These are phyloP conservation scores for Leonotis leonurus DNA, from an alignment of 257 asterid species.

Conservation along the genomic window DNA sequence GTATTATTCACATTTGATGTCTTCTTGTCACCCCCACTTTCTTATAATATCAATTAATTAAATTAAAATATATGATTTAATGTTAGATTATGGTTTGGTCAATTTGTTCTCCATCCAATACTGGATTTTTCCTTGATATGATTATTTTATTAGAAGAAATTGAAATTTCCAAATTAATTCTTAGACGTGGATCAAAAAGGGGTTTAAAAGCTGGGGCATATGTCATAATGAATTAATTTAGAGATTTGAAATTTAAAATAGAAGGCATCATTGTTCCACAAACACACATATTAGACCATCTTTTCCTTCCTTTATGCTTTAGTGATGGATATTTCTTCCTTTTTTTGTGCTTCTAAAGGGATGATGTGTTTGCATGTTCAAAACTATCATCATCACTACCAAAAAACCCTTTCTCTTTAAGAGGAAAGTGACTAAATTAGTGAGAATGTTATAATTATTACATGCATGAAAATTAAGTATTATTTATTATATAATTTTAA, in stretches of 20 bases:
- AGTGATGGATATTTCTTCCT: slow-evolving; percentile 20
- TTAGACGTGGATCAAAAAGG: background rate
- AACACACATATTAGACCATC: slow-evolving; percentile 10
- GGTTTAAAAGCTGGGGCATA: background rate
- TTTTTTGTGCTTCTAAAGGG: slow-evolving; percentile 34
- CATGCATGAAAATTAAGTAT: slow-evolving; percentile 5
- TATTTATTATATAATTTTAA: background rate
- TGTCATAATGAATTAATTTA: slow-evolving; percentile 1
- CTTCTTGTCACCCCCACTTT: slow-evolving; percentile 30
- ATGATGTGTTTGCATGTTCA: slow-evolving; percentile 38
- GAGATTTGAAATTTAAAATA: slow-evolving; percentile 15
- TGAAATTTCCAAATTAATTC: background rate
- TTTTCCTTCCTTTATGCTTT: slow-evolving; percentile 29
- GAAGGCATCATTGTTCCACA: slow-evolving; percentile 14
- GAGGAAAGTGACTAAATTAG: slow-evolving; percentile 15
- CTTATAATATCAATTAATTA: slow-evolving; percentile 1
- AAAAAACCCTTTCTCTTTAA: slow-evolving; percentile 17
- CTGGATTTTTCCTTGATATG: background rate
- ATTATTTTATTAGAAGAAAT: background rate
- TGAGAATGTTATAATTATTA: slow-evolving; percentile 12
- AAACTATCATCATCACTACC: slow-evolving; percentile 29
- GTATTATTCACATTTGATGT: slow-evolving; percentile 19
- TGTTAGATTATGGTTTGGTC: slow-evolving; percentile 25
- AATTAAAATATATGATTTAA: slow-evolving; percentile 3
- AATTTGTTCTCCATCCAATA: slow-evolving; percentile 15